Evolutionary conservation across 192 early-diverging fungal genomes (phyloP), one percentile per base, ranked within the genome.

Genomic region (Allomyces javanicus): DNA sequence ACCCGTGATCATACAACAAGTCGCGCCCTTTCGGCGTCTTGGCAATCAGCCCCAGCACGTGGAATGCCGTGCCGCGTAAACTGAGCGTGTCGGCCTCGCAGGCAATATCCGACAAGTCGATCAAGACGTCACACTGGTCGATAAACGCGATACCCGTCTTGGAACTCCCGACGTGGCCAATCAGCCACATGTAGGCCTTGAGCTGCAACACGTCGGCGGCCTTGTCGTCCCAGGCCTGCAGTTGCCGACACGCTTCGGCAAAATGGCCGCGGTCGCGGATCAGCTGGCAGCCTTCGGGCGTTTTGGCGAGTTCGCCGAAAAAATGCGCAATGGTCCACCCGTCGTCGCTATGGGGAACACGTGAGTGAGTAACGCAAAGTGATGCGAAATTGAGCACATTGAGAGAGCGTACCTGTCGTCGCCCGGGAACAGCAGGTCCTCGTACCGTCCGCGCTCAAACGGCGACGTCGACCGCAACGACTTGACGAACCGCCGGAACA

Each of bases 121-220:
- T 79, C 11, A 44, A 2, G 25, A 25, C 2, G 24, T 26, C 61
- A 70, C 40, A 70, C 61, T 45, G 24, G 26, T 23, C 19, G 26
- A 6, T n/a, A 9, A 61, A 69, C 23, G n/a, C 25, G 26, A 67
- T 21, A 2, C 45, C 62, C 25, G 64, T 62, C 22, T 40, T 64
- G 21, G 67, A 45, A 14, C 50, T 4, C 6, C 23, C 9, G 3
- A 72, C 61, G 62, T 72, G 68, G 70, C 87, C 86, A 62, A 92
- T 76, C 17, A 89, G 85, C 90, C 90, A 92, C 1, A 92, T 64
- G 7, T 84, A 78, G 3, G 89, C 79, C 66, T 92, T 92, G 3
- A 92, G 70, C 61, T 80, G 71, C 21, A 83, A 76, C 27, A 75
- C 69, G 10, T 73, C 69, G 7, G 63, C 25, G 44, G 76, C 79